Percentiles rank a stretch among this genome's conserved stretches.
Conservation (phyloP, 345 rosid genomes). For the Eucalyptus pauciflora region DNA sequence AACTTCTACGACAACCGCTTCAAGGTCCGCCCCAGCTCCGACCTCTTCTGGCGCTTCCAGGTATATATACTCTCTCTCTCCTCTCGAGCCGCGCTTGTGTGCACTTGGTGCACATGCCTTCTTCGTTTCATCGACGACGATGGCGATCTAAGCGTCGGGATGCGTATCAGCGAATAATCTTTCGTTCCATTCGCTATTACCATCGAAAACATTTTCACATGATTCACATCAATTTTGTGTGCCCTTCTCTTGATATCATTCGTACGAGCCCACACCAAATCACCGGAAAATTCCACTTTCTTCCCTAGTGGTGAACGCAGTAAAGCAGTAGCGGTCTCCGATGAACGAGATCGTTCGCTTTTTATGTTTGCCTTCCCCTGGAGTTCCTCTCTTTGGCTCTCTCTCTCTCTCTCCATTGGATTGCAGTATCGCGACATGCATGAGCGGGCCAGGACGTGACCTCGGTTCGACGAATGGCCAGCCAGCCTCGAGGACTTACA, state of each 20-base stretch:
- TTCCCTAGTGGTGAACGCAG: background rate
- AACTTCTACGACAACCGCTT: slow-evolving; percentile 8
- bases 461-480: background rate
- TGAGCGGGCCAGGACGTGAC: background rate
- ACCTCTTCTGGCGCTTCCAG: slow-evolving; percentile 14
- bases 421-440: background rate
- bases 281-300: background rate
- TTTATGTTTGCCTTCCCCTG: background rate
- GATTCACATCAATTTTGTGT: background rate
- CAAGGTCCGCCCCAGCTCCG: slow-evolving; percentile 5
- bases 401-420: background rate
- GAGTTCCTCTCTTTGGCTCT: background rate
- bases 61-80: background rate
- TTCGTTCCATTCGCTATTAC: background rate
- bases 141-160: background rate
- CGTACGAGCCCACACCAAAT: background rate
- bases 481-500: background rate
- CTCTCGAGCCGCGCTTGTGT: background rate
- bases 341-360: background rate
- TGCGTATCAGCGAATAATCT: background rate
- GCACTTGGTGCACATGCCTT: background rate
- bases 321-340: background rate
- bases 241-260: background rate
- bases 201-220: background rate
- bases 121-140: background rate